Conservation (phyloP, 2,329 filamentous ascomycete genomes). For the Trichoderma sp. region DNA sequence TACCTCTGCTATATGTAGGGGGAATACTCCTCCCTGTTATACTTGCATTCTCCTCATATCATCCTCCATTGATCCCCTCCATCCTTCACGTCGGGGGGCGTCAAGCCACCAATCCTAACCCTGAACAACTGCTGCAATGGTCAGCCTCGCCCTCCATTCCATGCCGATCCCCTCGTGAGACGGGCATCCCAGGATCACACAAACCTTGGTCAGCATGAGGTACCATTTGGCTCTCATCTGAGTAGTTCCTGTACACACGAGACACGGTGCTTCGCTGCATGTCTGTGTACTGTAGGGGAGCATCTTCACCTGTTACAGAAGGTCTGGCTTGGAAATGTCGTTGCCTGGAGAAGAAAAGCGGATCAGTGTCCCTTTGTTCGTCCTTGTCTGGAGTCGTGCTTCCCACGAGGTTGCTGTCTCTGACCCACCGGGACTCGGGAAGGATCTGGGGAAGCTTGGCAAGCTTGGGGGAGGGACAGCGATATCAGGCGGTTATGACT, state of each 20-base stretch:
- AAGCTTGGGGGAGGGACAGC: neutral
- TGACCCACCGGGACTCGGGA: slow-evolving; percentile 10
- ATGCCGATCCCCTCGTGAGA: slow-evolving; percentile 20
- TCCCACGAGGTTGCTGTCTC: slow-evolving; percentile 15
- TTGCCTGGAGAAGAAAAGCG: slow-evolving; percentile 22
- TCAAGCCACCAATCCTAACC: slow-evolving; percentile 10
- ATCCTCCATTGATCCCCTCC: slow-evolving; percentile 6
- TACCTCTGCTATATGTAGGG: neutral
- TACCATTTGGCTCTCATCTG: neutral
- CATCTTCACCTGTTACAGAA: neutral
- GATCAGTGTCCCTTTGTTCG: neutral
- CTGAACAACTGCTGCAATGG: neutral
- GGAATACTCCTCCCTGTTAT: slow-evolving; percentile 13
- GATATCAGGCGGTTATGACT: slow-evolving; percentile 10
- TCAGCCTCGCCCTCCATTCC: slow-evolving; percentile 16
- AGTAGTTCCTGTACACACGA: neutral
- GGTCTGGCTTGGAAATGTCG: slow-evolving; percentile 3
- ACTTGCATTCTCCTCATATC: neutral
- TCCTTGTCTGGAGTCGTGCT: slow-evolving; percentile 3
- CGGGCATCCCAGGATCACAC: neutral
- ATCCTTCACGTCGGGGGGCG: slow-evolving; percentile 1
- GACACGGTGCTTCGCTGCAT: slow-evolving; percentile 4
- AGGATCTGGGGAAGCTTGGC: slow-evolving; percentile 12
- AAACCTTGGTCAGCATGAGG: slow-evolving; percentile 6
- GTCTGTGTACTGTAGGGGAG: slow-evolving; percentile 20